A percentile compares a stretch with the other conserved stretches of the same genome.
Conservation (phyloP, 805 yeast genomes). For the Blastobotrys parvus region DNA sequence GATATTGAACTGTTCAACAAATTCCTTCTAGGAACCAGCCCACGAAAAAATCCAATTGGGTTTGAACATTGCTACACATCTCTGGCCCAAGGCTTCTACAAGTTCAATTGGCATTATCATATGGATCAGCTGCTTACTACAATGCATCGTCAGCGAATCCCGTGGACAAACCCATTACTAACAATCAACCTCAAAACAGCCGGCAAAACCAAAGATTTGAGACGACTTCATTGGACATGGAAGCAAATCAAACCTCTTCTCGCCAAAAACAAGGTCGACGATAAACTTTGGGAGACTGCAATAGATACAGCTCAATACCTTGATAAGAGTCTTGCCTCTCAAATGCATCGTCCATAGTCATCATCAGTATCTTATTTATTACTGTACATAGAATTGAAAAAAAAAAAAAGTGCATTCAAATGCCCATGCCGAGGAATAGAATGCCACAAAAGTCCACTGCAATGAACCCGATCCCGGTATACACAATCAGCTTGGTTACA, state of each 20-base stretch:
- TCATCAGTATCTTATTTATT: neutral
- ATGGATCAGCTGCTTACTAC: conserved; percentile 9
- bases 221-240: conserved; percentile 17
- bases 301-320: neutral
- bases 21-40: neutral
- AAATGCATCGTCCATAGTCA: too few relatives aligned
- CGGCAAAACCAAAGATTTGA: conserved; percentile 12
- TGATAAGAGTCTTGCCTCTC: neutral
- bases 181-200: conserved; percentile 19
- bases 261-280: neutral
- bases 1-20: conserved; percentile 1
- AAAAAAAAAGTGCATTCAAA: neutral
- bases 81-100: conserved; percentile 13
- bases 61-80: conserved; percentile 1
- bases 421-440: conserved; percentile 9
- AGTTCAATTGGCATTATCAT: conserved; percentile 7
- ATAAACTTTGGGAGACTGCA: neutral
- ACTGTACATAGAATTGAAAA: neutral
- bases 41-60: neutral
- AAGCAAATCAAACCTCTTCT: neutral
- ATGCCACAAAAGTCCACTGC: conserved; percentile 31
- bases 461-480: conserved; percentile 66
- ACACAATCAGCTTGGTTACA: conserved; percentile 65
- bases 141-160: conserved; percentile 1
- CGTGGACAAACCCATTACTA: conserved; percentile 10